Conservation (phyloP, 2,329 filamentous ascomycete species). For the Claviceps digitariae region DNA sequence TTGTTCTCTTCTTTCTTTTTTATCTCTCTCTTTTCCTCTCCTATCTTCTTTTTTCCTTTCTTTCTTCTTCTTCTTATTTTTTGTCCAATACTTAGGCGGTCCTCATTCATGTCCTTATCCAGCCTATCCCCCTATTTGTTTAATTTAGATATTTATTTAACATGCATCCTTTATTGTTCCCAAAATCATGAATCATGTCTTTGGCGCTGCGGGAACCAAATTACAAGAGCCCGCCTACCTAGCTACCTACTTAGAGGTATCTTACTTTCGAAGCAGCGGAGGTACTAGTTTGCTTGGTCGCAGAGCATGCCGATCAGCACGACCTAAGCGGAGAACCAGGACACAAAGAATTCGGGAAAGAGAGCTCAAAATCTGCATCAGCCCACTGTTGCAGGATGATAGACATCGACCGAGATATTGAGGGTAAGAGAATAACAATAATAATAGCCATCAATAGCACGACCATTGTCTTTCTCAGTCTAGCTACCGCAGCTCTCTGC, state of each 20-base stretch:
- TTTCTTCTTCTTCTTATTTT: not conserved
- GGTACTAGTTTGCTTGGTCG: not conserved
- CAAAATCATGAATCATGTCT: not conserved
- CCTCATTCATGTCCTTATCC: not conserved
- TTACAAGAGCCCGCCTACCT: no score
- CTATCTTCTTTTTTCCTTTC: not conserved
- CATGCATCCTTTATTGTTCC: not conserved
- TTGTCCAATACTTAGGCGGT: not conserved
- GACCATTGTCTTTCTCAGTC: no score
- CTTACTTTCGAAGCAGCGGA: not conserved
- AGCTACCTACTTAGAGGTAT: no score
- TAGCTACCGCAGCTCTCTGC: no score
- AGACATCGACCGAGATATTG: no score
- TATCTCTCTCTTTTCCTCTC: conserved; percentile 2
- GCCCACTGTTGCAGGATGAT: no score
- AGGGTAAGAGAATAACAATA: no score
- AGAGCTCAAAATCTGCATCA: no score
- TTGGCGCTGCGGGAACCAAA: not conserved
- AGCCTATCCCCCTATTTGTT: not conserved
- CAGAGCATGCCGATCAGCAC: not conserved
- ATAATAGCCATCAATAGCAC: no score
- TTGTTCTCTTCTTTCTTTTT: not conserved
- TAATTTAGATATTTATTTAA: conserved; percentile 3
- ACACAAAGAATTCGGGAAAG: not conserved
- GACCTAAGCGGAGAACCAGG: not conserved